These are phyloP conservation scores for Dioscorea dumetorum DNA, from an alignment of 106 monocot species.

Conservation along the genomic window DNA sequence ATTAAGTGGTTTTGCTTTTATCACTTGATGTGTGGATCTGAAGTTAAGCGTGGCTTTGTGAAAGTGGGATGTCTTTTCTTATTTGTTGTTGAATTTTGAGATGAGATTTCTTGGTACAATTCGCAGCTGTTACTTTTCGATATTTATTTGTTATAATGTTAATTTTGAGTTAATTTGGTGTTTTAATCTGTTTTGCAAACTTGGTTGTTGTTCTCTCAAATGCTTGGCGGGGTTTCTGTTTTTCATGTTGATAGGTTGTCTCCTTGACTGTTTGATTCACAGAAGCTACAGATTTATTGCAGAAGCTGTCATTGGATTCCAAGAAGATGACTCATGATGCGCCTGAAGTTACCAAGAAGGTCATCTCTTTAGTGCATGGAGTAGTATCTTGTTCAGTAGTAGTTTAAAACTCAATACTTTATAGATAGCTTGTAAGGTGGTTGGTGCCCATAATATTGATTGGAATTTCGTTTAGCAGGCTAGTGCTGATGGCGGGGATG, in stretches of 20 bases:
- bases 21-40: too few relatives aligned
- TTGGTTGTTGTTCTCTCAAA: too few relatives aligned
- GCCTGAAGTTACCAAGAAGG: constrained; percentile 56
- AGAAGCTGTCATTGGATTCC: constrained; percentile 55
- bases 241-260: not conserved
- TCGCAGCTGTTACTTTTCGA: too few relatives aligned
- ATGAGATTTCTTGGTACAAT: too few relatives aligned
- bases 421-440: not conserved
- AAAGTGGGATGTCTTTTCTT: too few relatives aligned
- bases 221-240: too few relatives aligned
- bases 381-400: not conserved
- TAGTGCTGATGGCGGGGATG: constrained; percentile 19
- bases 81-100: too few relatives aligned
- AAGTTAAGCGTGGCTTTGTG: too few relatives aligned
- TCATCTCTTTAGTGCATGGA: not conserved
- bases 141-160: too few relatives aligned
- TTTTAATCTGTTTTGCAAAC: too few relatives aligned
- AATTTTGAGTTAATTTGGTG: too few relatives aligned
- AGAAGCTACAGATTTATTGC: constrained; percentile 64
- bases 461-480: constrained; percentile 13
- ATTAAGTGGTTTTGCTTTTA: too few relatives aligned
- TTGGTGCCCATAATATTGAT: not conserved
- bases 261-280: constrained; percentile 13
- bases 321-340: constrained; percentile 47
- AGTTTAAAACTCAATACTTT: not conserved